Conservation (phyloP, 495 filamentous ascomycete species). For the Hypoxylon perforatum region DNA sequence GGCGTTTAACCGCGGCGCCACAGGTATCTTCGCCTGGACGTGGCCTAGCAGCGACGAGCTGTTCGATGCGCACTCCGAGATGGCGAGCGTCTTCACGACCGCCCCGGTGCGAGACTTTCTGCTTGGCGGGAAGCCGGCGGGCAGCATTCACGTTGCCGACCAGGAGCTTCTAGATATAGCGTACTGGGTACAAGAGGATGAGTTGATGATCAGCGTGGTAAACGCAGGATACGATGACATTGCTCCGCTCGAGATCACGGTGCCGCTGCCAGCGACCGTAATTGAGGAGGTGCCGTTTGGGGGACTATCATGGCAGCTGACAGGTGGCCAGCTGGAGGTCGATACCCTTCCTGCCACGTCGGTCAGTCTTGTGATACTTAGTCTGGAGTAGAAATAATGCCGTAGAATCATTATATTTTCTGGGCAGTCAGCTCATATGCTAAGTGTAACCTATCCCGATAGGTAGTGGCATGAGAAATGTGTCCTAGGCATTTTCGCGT, state of each 20-base stretch:
- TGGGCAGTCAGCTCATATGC: too few species aligned
- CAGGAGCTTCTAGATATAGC: constrained; percentile 53
- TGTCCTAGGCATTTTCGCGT: too few species aligned
- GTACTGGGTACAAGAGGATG: constrained; percentile 51
- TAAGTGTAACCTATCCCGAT: too few species aligned
- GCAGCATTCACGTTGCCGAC: constrained; percentile 20
- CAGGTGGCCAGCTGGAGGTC: constrained; percentile 20
- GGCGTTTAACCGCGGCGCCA: constrained; percentile 71
- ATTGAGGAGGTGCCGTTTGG: constrained; percentile 39
- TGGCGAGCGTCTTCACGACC: constrained; percentile 57
- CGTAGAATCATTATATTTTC: not conserved
- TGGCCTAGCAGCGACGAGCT: constrained; percentile 60
- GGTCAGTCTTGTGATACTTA: constrained; percentile 37
- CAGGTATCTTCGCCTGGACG: constrained; percentile 64
- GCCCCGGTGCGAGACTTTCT: constrained; percentile 55
- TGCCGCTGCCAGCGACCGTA: constrained; percentile 21
- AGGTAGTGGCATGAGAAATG: too few species aligned
- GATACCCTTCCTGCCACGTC: constrained; percentile 40
- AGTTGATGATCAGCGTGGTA: constrained; percentile 58
- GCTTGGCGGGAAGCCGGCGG: constrained; percentile 49
- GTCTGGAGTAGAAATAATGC: constrained; percentile 7
- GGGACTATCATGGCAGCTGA: constrained; percentile 31
- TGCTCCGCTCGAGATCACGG: constrained; percentile 34
- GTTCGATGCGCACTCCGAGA: constrained; percentile 55
- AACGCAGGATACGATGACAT: constrained; percentile 53